These are phyloP conservation scores for Erysimum cheiri DNA, from an alignment of 441 rosid genomes.

Conservation along the genomic window DNA sequence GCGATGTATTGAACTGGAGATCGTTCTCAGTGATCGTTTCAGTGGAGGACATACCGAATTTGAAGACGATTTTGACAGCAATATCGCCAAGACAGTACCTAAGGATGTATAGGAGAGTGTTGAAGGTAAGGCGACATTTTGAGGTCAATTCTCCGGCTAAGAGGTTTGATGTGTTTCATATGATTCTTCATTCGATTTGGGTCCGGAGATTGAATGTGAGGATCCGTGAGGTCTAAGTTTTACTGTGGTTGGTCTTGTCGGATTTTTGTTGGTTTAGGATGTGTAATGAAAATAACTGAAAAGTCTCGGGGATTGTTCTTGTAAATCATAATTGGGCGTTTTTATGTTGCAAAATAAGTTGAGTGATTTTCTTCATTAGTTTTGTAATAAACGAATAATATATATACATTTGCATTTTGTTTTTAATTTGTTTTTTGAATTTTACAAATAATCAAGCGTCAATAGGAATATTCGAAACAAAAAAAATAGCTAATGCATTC, in stretches of 20 bases:
- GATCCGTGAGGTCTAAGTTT: constrained; percentile 50
- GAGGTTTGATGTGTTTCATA: constrained; percentile 86
- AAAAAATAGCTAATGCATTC: neutral
- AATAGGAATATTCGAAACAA: neutral
- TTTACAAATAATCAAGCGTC: neutral
- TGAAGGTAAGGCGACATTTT: constrained; percentile 70
- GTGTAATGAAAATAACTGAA: neutral
- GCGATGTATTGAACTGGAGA: constrained; percentile 84
- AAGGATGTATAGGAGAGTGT: constrained; percentile 80
- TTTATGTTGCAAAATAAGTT: neutral
- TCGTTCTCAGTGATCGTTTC: constrained; percentile 73
- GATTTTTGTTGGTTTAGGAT: constrained; percentile 25
- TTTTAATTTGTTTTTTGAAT: neutral
- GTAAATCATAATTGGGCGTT: neutral
- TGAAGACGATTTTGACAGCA: constrained; percentile 65
- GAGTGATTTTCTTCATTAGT: neutral
- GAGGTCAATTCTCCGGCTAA: constrained; percentile 78
- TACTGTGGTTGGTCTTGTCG: neutral
- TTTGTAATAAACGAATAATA: constrained; percentile 11
- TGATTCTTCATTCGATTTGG: constrained; percentile 96
- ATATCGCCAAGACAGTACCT: constrained; percentile 79
- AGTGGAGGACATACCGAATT: constrained; percentile 67
- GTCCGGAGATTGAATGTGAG: constrained; percentile 76
- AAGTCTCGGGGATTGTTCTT: neutral
- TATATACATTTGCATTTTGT: neutral